A percentile compares a stretch with the other conserved stretches of the same genome.
phyloP scores from a whole-genome alignment of 1,284 basidiomycete species.

The Entoloma clypeatum region DNA sequence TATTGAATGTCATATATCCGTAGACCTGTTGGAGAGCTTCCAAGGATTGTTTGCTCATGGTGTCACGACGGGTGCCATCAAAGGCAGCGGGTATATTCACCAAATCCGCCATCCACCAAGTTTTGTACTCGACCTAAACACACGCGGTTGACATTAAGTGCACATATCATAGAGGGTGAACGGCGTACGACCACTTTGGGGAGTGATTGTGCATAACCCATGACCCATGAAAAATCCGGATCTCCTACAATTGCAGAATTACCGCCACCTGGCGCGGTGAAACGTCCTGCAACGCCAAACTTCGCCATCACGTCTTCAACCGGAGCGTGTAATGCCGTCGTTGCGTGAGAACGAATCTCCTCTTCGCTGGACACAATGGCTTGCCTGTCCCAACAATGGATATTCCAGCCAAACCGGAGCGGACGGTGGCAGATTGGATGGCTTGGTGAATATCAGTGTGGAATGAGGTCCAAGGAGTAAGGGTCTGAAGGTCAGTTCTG shows the following conservation, averaged over 20 bases:
- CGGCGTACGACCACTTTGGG: conserved; percentile 13
- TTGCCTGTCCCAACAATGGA: not conserved
- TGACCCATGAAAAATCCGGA: conserved; percentile 13
- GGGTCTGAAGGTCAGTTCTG: conserved; percentile 12
- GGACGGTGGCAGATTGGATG: too few relatives aligned
- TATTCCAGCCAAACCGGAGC: too few relatives aligned
- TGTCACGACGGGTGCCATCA: conserved; percentile 7
- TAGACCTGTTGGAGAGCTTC: conserved; percentile 16
- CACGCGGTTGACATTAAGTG: conserved; percentile 4
- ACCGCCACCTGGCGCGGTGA: conserved; percentile 7
- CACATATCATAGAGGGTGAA: conserved; percentile 5
- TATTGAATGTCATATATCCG: conserved; percentile 20
- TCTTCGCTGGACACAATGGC: conserved; percentile 7
- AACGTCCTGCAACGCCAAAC: conserved; percentile 12
- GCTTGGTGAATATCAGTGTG: conserved; percentile 13
- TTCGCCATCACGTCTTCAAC: conserved; percentile 8
- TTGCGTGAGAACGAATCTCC: conserved; percentile 7
- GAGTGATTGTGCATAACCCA: conserved; percentile 4
- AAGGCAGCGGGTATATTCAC: conserved; percentile 7
- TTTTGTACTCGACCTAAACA: conserved; percentile 13
- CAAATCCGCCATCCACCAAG: conserved; percentile 13
- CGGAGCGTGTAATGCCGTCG: conserved; percentile 7
- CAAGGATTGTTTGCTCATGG: conserved; percentile 11
- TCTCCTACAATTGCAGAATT: conserved; percentile 7
- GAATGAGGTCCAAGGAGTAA: conserved; percentile 14